Conservation (phyloP, 2,329 filamentous ascomycete species). For the Arthroderma sp. region DNA sequence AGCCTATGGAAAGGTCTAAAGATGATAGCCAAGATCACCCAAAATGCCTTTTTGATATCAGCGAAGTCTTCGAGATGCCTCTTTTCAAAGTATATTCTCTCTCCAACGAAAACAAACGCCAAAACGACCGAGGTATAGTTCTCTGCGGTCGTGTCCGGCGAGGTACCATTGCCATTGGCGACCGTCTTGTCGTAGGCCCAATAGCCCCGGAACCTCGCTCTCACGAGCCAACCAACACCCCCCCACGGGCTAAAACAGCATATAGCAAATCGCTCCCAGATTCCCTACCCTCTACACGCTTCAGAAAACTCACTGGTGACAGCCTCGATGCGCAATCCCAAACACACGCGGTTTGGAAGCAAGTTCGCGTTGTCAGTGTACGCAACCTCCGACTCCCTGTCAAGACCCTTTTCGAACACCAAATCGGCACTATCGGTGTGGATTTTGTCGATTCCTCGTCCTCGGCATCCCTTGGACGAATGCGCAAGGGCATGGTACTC, state of each 20-base stretch:
- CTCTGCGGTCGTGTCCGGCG: constrained; percentile 76
- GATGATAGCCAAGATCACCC: constrained; percentile 38
- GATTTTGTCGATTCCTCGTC: constrained; percentile 28
- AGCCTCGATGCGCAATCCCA: constrained; percentile 42
- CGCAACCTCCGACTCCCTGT: constrained; percentile 80
- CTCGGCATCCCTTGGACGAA: constrained; percentile 26
- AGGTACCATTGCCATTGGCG: constrained; percentile 64
- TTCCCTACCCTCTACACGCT: constrained; percentile 26
- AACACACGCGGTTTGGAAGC: constrained; percentile 62
- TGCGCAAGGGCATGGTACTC: constrained; percentile 74
- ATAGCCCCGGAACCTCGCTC: constrained; percentile 41
- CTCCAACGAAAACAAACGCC: constrained; percentile 29
- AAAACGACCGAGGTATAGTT: constrained; percentile 51
- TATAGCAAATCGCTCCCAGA: constrained; percentile 25
- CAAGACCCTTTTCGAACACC: constrained; percentile 59
- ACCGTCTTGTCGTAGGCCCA: constrained; percentile 67
- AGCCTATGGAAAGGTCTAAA: not conserved
- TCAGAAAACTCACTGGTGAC: constrained; percentile 20
- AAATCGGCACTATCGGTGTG: constrained; percentile 82
- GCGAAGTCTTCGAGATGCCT: constrained; percentile 73
- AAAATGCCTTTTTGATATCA: constrained; percentile 67
- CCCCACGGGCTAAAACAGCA: constrained; percentile 17
- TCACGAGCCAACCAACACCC: constrained; percentile 12
- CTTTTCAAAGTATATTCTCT: constrained; percentile 45
- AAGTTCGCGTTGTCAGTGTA: constrained; percentile 69